Conservation (phyloP, 176 grass and related monocot genomes). For the Paspalum notatum region DNA sequence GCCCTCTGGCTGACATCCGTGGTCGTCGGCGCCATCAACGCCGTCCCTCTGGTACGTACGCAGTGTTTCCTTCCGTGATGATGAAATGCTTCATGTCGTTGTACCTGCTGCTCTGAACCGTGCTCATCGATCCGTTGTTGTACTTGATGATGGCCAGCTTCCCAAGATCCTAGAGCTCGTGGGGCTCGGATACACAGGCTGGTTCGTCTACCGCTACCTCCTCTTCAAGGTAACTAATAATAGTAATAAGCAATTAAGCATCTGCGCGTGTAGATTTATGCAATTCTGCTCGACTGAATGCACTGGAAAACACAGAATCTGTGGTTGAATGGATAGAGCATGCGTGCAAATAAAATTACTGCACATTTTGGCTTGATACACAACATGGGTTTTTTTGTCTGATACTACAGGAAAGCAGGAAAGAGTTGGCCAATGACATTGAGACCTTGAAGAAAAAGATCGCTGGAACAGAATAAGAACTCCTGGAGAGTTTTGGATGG, state of each 20-base stretch:
- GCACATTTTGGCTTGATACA: too few species aligned
- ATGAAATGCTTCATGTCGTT: not conserved
- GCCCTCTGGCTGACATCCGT: constrained; percentile 88
- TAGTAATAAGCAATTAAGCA: not conserved
- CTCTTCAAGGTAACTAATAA: constrained; percentile 85
- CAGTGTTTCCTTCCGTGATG: not conserved
- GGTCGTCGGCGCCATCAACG: constrained; percentile 84
- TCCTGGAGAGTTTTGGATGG: constrained; percentile 22
- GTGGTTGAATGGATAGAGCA: too few species aligned
- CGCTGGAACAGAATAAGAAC: constrained; percentile 70
- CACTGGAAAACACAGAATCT: not conserved
- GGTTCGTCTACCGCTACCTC: constrained; percentile 99
- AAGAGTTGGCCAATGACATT: constrained; percentile 77
- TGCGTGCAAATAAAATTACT: too few species aligned
- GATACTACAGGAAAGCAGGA: constrained; percentile 73
- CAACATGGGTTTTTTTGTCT: too few species aligned
- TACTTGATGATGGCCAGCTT: constrained; percentile 59
- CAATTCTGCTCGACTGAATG: not conserved
- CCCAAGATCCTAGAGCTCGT: constrained; percentile 95
- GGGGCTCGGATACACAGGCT: constrained; percentile 93
- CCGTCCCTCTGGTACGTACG: constrained; percentile 86
- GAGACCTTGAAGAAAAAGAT: constrained; percentile 92
- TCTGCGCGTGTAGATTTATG: too few species aligned
- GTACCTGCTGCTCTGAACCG: not conserved
- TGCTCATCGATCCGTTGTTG: not conserved